phyloP scores from a whole-genome alignment of 805 yeast genomes.

The Barnettozyma siamensis region DNA sequence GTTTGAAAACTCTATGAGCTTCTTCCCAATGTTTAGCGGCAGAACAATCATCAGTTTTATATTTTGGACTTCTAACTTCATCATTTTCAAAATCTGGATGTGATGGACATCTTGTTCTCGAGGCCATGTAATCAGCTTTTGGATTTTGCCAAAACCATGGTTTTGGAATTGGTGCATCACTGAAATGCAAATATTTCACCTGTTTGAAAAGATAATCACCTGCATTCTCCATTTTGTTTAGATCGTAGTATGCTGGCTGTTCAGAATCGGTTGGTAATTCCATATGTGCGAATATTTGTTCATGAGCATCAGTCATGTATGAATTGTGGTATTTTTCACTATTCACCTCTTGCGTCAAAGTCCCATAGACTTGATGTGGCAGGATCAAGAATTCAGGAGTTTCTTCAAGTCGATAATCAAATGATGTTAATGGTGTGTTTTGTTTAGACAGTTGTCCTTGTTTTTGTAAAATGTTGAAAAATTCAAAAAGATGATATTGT shows the following conservation, averaged over 20 bases:
- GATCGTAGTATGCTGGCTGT: conserved; percentile 17
- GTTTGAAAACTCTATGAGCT: conserved; percentile 12
- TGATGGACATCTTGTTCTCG: conserved; percentile 14
- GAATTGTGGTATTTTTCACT: conserved; percentile 31
- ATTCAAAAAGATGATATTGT: conserved; percentile 32
- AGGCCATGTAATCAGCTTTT: conserved; percentile 11
- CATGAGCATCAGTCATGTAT: conserved; percentile 40
- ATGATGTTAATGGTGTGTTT: conserved; percentile 2
- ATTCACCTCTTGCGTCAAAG: conserved; percentile 45
- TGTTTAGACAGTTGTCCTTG: conserved; percentile 6
- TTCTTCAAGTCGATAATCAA: conserved; percentile 10
- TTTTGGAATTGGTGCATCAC: conserved; percentile 61
- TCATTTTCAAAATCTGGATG: conserved; percentile 12
- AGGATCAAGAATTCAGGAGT: conserved; percentile 30
- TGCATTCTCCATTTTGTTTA: conserved; percentile 10
- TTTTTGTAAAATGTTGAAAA: conserved; percentile 15
- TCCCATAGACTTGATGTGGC: conserved; percentile 48
- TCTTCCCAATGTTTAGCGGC: conserved; percentile 21
- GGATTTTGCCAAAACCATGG: conserved; percentile 45
- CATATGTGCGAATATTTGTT: conserved; percentile 30
- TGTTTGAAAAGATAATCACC: conserved; percentile 22
- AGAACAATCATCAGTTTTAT: conserved; percentile 15
- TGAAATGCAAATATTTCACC: conserved; percentile 50
- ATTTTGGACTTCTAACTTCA: conserved; percentile 4
- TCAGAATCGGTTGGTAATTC: conserved; percentile 5